These are phyloP conservation scores for Talaromyces sp. DNA, from an alignment of 2,329 filamentous ascomycete species.

Conservation along the genomic window DNA sequence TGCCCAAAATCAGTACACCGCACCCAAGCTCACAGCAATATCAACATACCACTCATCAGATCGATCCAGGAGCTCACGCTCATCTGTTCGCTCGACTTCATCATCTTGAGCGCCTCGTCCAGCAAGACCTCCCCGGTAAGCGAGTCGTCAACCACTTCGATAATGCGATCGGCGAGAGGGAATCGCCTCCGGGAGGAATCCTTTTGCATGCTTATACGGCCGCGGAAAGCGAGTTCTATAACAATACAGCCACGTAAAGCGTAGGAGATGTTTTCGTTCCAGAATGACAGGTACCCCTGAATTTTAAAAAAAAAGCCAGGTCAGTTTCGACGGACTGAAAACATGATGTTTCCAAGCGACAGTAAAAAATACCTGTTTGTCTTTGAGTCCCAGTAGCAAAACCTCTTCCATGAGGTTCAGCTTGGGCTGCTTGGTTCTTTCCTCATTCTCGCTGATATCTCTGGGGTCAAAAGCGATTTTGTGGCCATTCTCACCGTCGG, in stretches of 20 bases:
- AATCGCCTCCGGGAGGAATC: conserved; percentile 88
- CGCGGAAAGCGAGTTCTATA: conserved; percentile 91
- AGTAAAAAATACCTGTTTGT: conserved; percentile 74
- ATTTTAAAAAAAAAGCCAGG: not conserved
- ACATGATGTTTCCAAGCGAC: not conserved
- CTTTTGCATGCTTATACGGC: conserved; percentile 97
- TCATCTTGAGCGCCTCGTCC: conserved; percentile 98
- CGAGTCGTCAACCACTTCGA: conserved; percentile 95
- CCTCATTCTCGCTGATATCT: conserved; percentile 94
- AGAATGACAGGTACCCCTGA: conserved; percentile 96
- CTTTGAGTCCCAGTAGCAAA: conserved; percentile 88
- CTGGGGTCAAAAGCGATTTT: conserved; percentile 97
- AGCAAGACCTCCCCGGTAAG: conserved; percentile 94
- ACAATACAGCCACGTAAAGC: conserved; percentile 96
- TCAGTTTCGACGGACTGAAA: not conserved
- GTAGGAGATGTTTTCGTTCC: conserved; percentile 99
- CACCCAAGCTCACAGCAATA: conserved; percentile 2
- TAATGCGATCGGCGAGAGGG: conserved; percentile 84
- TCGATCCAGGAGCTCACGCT: conserved; percentile 99
- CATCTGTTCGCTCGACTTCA: conserved; percentile 99
- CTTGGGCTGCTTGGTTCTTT: conserved; percentile 96
- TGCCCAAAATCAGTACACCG: conserved; percentile 35
- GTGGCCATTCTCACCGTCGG: conserved; percentile 82
- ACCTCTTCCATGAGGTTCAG: conserved; percentile 99
- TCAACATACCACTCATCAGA: conserved; percentile 81